Evolutionary conservation across 441 rosid genomes (phyloP), one percentile per base, ranked within the genome.

Genomic region (Syzygium malaccense): DNA sequence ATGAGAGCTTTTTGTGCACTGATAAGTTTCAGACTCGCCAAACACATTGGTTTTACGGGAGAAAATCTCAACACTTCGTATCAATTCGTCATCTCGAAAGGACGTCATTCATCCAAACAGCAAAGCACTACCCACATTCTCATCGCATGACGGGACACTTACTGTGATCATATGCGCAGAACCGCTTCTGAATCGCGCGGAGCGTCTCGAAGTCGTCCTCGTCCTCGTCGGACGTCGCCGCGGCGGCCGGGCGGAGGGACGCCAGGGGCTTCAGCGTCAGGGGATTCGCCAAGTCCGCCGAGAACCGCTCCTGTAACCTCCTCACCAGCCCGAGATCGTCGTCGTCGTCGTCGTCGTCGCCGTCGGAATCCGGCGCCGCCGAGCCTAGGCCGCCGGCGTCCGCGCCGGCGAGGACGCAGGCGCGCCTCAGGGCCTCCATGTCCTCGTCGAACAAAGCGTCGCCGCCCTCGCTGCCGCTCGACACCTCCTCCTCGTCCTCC

Each of bases 181-280:
- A 96, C 64, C 98, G 93, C 86, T 89, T 91, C 91, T 93, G 95
- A 86, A 97, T 94, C 68, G 95, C 95, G 14, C 94, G 93, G 75
- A 97, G 95, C 56, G 96, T 96, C 91, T 95, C 96, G 51, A 94
- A 93, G 89, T 95, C 98, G 85, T 96, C 96, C 8, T 95, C 98
- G 7, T 94, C 94, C 14, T 93, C 95, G 84, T 89, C 92, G 3
- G 90, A 88, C 86, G 37, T 64, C 88, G 66, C 51, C 14, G 91
- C 89, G 11, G 91, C 92, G 2, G 91, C 92, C 13, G 92, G 30
- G 79, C 86, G 85, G 28, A 91, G 87, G 64, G 94, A 94, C 87
- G 87, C 83, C 86, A 87, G 45, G 57, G 92, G 87, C 30, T 30
- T 33, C 48, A 45, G 45, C 17, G 87, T 86, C 45, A 93, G 78